A percentile compares a stretch with the other conserved stretches of the same genome.
Conservation (phyloP, 805 yeast genomes). For the Candida montana region DNA sequence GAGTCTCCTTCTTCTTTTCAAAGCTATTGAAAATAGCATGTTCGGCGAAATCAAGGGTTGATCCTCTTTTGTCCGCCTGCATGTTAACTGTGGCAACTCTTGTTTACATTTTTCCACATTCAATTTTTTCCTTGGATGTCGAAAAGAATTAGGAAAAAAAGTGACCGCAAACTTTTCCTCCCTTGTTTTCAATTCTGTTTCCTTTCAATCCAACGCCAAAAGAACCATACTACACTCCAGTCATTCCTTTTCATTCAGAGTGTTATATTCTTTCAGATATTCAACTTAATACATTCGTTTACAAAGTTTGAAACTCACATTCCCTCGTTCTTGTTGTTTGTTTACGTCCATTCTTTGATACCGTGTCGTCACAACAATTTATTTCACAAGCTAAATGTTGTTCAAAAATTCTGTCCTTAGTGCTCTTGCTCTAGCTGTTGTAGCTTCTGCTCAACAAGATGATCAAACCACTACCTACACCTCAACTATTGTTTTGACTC, state of each 20-base stretch:
- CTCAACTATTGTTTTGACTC: conserved; percentile 33
- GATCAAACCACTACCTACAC: conserved; percentile 32
- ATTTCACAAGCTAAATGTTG: conserved; percentile 14
- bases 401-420: conserved; percentile 25
- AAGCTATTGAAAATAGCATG: no score
- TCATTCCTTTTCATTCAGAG: conserved; percentile 28
- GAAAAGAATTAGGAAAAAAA: no score
- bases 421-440: conserved; percentile 26
- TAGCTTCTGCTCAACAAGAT: conserved; percentile 19
- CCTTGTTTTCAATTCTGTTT: background rate
- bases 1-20: no score
- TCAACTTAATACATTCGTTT: no score
- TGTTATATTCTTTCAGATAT: conserved; percentile 10
- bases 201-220: background rate
- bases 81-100: background rate
- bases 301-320: no score
- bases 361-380: background rate
- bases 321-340: background rate
- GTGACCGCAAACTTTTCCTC: conserved; percentile 5
- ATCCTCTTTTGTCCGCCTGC: background rate
- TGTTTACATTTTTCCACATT: conserved; percentile 3
- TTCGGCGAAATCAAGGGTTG: no score
- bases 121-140: background rate
- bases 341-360: background rate
- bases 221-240: conserved; percentile 21